These are phyloP conservation scores for Nannochloris sp. DNA, from an alignment of 139 green algal genomes.

Conservation along the genomic window DNA sequence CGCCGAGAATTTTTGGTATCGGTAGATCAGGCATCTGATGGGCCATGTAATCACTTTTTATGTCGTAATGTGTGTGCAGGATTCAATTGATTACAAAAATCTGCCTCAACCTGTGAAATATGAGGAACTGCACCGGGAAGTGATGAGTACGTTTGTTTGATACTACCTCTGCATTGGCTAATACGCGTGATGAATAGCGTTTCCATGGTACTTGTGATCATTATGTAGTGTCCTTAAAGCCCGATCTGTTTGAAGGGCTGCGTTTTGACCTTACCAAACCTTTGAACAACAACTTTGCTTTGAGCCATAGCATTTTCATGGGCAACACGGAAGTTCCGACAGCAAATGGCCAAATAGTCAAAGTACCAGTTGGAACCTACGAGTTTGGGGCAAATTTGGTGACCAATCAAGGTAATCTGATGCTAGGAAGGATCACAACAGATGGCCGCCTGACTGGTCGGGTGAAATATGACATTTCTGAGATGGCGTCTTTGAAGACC, in stretches of 20 bases:
- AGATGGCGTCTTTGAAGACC: conserved; percentile 63
- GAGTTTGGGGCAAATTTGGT: conserved; percentile 98
- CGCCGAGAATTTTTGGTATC: no score
- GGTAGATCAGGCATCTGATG: no score
- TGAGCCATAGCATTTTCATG: conserved; percentile 92
- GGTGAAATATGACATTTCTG: conserved; percentile 78
- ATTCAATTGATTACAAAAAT: conserved; percentile 17
- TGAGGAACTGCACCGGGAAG: conserved; percentile 89
- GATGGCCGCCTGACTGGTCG: conserved; percentile 76
- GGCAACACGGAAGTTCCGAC: conserved; percentile 84
- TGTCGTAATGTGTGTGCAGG: background rate
- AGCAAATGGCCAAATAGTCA: conserved; percentile 55
- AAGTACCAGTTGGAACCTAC: conserved; percentile 82
- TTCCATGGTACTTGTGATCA: background rate
- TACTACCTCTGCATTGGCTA: background rate
- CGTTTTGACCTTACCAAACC: conserved; percentile 96
- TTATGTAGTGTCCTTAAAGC: conserved; percentile 82
- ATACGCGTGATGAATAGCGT: background rate
- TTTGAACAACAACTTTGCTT: conserved; percentile 94
- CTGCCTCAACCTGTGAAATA: conserved; percentile 83
- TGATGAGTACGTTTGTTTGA: conserved; percentile 55
- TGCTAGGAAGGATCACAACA: conserved; percentile 81
- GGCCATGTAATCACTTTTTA: no score
- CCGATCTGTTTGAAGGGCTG: conserved; percentile 93
- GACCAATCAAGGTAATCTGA: conserved; percentile 62